Evolutionary conservation across 2,329 filamentous ascomycete genomes (phyloP).

Genomic region (Botrytis squamosa): DNA sequence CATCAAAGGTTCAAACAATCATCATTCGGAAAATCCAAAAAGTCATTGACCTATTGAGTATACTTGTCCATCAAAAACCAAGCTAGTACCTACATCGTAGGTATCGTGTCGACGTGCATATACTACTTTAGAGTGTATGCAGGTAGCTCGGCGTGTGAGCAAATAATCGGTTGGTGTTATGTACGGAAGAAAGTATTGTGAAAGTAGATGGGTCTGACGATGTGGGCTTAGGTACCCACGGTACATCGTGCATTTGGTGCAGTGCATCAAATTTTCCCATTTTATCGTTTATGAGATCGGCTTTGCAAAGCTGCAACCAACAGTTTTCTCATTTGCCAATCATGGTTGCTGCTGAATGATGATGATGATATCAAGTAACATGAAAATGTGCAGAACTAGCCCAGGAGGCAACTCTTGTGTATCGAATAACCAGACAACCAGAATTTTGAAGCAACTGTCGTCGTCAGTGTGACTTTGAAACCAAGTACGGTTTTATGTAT

Average conservation of each 20-base stretch:
- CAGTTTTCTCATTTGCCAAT: neutral
- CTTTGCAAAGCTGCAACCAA: slow-evolving; percentile 11
- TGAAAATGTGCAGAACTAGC: slow-evolving; percentile 13
- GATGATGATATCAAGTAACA: slow-evolving; percentile 3
- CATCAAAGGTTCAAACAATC: neutral
- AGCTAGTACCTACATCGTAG: slow-evolving; percentile 4
- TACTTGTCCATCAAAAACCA: neutral
- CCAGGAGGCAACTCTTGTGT: slow-evolving; percentile 7
- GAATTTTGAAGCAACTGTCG: slow-evolving; percentile 10
- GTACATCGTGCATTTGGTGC: slow-evolving; percentile 16
- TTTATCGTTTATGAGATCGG: slow-evolving; percentile 6
- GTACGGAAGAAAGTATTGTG: slow-evolving; percentile 1
- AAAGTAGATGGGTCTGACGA: slow-evolving; percentile 11
- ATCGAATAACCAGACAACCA: slow-evolving; percentile 11
- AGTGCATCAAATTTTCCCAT: slow-evolving; percentile 11
- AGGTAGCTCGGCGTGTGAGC: slow-evolving; percentile 4
- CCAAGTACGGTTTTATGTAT: slow-evolving; percentile 14
- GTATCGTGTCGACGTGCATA: slow-evolving; percentile 14
- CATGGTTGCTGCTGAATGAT: neutral
- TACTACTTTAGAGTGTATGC: slow-evolving; percentile 6
- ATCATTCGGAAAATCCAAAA: neutral
- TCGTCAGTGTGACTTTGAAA: slow-evolving; percentile 16
- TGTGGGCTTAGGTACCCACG: neutral
- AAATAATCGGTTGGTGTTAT: slow-evolving; percentile 16
- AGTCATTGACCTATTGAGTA: slow-evolving; percentile 7